Evolutionary conservation across 1,284 basidiomycete species (phyloP).

Genomic region (Malassezia dermatis): DNA sequence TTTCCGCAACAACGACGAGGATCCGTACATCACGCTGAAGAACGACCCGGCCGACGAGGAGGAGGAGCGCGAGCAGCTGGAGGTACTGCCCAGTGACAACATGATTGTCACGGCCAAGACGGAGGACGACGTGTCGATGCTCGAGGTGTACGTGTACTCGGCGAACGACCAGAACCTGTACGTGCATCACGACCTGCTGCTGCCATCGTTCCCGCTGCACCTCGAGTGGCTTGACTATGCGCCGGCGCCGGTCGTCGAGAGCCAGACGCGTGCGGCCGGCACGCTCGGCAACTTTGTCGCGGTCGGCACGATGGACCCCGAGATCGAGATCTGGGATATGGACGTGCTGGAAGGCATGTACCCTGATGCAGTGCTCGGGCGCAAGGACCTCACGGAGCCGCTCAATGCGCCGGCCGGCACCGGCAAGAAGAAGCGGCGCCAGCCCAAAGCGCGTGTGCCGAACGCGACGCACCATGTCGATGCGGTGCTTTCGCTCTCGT

Average conservation of each 20-base stretch:
- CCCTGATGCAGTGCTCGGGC: conserved; percentile 80
- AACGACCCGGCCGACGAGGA: conserved; percentile 57
- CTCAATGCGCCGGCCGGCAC: conserved; percentile 36
- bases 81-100: conserved; percentile 81
- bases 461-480: conserved; percentile 75
- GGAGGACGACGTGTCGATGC: conserved; percentile 87
- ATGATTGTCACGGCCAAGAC: conserved; percentile 87
- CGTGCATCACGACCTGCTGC: conserved; percentile 93
- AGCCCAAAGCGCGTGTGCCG: conserved; percentile 61
- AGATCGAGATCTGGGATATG: conserved; percentile 96
- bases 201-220: conserved; percentile 93
- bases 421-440: conserved; percentile 61
- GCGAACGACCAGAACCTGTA: conserved; percentile 60
- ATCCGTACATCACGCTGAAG: conserved; percentile 93
- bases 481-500: conserved; percentile 78
- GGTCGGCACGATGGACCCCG: conserved; percentile 91
- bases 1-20: conserved; percentile 81
- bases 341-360: conserved; percentile 90
- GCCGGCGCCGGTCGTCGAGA: conserved; percentile 53
- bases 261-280: conserved; percentile 30
- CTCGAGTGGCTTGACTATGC: conserved; percentile 98
- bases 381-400: conserved; percentile 53
- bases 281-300: conserved; percentile 80
- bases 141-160: conserved; percentile 55
- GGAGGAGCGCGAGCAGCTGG: conserved; percentile 80